A percentile compares a stretch with the other conserved stretches of the same genome.
Conservation (phyloP, 2,329 filamentous ascomycete species). For the Penicillium sp. region DNA sequence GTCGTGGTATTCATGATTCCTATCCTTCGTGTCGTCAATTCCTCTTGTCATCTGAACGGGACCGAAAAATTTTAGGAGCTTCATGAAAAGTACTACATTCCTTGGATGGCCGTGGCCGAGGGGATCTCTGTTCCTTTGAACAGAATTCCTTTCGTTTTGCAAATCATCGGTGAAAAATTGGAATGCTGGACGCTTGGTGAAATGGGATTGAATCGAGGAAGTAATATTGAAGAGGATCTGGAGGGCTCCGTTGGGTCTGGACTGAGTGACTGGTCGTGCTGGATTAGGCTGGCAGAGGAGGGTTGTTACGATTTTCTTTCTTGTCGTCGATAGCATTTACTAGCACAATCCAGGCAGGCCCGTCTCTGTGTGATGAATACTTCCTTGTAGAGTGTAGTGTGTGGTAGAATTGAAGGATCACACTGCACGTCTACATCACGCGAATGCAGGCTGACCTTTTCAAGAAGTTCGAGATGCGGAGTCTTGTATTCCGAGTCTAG, state of each 20-base stretch:
- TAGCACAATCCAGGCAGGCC: conserved; percentile 27
- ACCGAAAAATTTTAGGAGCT: not conserved
- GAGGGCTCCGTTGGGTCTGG: not conserved
- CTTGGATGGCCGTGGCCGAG: not conserved
- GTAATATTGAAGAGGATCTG: not conserved
- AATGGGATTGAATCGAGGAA: conserved; percentile 2
- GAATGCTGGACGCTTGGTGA: not conserved
- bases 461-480: not conserved
- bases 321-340: conserved; percentile 18
- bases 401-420: too few species aligned
- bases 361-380: conserved; percentile 11
- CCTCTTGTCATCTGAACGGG: not conserved
- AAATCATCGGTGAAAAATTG: not conserved
- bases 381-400: not conserved
- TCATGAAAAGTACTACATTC: not conserved
- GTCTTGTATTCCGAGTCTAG: not conserved
- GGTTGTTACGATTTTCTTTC: conserved; percentile 20
- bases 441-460: too few species aligned
- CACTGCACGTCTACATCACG: too few species aligned
- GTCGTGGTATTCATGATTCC: conserved; percentile 14
- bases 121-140: not conserved
- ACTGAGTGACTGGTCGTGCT: not conserved
- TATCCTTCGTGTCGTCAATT: not conserved
- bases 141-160: not conserved
- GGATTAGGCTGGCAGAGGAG: conserved; percentile 2